Evolutionary conservation across 2,329 filamentous ascomycete species (phyloP), one percentile per base, ranked within the genome.

Genomic region (Nigrospora oryzae): DNA sequence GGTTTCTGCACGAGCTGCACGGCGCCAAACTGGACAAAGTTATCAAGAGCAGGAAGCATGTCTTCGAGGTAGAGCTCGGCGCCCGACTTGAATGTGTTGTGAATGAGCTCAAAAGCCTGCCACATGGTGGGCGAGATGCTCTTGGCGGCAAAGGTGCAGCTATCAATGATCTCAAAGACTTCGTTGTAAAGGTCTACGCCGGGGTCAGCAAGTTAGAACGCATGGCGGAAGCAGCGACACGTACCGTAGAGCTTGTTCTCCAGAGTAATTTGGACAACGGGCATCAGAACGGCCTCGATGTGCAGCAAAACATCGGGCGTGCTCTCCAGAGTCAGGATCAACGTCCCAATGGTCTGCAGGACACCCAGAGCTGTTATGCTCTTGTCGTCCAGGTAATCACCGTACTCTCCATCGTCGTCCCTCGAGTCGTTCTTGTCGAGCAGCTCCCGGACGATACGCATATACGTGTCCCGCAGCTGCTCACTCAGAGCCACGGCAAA

Each of bases 141-240:
- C 74, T 97, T 98, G 50, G 93, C 91, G 11, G 93, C 89, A 63
- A 97, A 98, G 8, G 93, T 98, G 74, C 93, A 98, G 74, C 89
- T 96, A 64, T 98, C 93, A 56, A 98, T 95, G 56, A 98, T 98
- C 68, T 98, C 93, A 55, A 98, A 98, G 5, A 97, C 82, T 63
- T 98, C 93, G 62, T 97, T 98, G 66, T 96, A 98, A 17, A 98
- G 71, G 65, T 98, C 85, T 85, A 49, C 36, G 32, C n/a, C 40
- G 23, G 23, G 23, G 23, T 28, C 7, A 28, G 23, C 23, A 28
- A 28, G 23, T 28, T 10, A 28, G 2, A 28, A 28, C 23, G 10
- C 8, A 10, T 10, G 8, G 23, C 17, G 39, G 3, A 40, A 8
- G 7, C 28, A 16, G n/a, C 34, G 15, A 35, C n/a, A 57, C 71